These are phyloP conservation scores for Grosmannia huntii DNA, from an alignment of 2,329 filamentous ascomycete species.

Conservation along the genomic window DNA sequence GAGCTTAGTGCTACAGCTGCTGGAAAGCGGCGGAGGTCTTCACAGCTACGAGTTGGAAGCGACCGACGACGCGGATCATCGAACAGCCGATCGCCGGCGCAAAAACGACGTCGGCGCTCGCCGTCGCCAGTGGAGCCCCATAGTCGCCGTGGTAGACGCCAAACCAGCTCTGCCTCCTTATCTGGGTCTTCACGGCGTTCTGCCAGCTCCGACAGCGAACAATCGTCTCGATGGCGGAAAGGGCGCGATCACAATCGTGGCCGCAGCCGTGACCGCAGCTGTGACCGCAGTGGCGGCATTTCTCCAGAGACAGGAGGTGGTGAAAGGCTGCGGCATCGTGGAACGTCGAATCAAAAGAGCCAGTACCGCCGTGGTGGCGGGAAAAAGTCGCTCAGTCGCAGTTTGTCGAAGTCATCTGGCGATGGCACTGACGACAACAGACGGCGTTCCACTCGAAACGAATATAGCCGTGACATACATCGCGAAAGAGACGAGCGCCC, in stretches of 20 bases:
- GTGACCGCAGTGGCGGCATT: constrained; percentile 13
- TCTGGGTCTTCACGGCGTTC: constrained; percentile 23
- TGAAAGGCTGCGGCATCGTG: not conserved
- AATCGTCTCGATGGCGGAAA: constrained; percentile 10
- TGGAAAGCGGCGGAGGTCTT: not conserved
- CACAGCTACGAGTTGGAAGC: not conserved
- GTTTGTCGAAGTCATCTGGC: not conserved
- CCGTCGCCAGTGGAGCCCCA: constrained; percentile 34
- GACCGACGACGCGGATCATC: constrained; percentile 23
- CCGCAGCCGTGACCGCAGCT: constrained; percentile 13
- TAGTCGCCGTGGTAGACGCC: constrained; percentile 24
- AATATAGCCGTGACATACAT: constrained; percentile 1
- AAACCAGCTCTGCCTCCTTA: constrained; percentile 23
- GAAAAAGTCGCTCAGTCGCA: not conserved
- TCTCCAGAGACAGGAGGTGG: constrained; percentile 4
- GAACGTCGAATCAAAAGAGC: not conserved
- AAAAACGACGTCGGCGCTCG: constrained; percentile 39
- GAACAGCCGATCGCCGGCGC: constrained; percentile 25
- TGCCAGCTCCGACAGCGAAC: constrained; percentile 14
- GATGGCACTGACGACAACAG: not conserved
- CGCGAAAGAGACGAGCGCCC: not conserved
- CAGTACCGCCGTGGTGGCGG: not conserved
- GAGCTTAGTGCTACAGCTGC: not conserved
- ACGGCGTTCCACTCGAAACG: not conserved
- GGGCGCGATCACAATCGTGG: constrained; percentile 13